Percentiles rank a stretch among this genome's conserved stretches.
Conservation (phyloP, 2,329 filamentous ascomycete genomes). For the Paecilomyces fulvus region DNA sequence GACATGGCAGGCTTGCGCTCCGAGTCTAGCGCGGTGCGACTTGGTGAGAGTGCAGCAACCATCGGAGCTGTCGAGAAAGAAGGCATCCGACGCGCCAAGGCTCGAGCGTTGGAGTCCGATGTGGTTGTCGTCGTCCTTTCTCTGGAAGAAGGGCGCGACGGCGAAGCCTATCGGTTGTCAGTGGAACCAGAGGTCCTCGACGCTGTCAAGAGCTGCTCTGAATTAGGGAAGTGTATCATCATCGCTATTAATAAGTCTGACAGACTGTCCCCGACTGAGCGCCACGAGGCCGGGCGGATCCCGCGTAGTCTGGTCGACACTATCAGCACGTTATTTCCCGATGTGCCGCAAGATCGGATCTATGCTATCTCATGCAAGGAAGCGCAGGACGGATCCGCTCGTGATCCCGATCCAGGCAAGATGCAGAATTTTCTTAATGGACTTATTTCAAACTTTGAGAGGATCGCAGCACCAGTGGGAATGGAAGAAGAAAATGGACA, state of each 20-base stretch:
- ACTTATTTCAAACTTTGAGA: constrained; percentile 59
- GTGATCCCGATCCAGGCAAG: constrained; percentile 47
- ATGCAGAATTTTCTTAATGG: constrained; percentile 60
- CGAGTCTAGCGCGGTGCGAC: constrained; percentile 6
- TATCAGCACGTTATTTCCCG: constrained; percentile 34
- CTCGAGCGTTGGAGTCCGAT: constrained; percentile 74
- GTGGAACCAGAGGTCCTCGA: constrained; percentile 50
- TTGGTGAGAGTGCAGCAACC: constrained; percentile 10
- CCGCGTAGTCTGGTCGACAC: constrained; percentile 24
- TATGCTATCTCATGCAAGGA: constrained; percentile 66
- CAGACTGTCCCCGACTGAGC: constrained; percentile 23
- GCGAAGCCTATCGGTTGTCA: constrained; percentile 20
- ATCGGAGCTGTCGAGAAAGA: constrained; percentile 77
- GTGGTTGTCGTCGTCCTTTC: constrained; percentile 75
- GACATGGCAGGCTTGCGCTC: constrained; percentile 85
- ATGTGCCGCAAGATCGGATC: constrained; percentile 39
- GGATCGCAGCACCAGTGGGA: constrained; percentile 30
- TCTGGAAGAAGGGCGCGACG: constrained; percentile 46
- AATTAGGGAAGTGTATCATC: constrained; percentile 45
- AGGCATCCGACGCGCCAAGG: constrained; percentile 78
- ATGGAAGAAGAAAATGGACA: constrained; percentile 27
- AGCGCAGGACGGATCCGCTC: constrained; percentile 28
- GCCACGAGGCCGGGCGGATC: constrained; percentile 6
- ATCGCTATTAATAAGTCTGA: constrained; percentile 56
- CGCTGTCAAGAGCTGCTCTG: constrained; percentile 44